Percentiles rank a stretch among this genome's conserved stretches.
These are phyloP conservation scores for Tolypocladium tundrense DNA, from an alignment of 2,329 filamentous ascomycete species.

Conservation along the genomic window DNA sequence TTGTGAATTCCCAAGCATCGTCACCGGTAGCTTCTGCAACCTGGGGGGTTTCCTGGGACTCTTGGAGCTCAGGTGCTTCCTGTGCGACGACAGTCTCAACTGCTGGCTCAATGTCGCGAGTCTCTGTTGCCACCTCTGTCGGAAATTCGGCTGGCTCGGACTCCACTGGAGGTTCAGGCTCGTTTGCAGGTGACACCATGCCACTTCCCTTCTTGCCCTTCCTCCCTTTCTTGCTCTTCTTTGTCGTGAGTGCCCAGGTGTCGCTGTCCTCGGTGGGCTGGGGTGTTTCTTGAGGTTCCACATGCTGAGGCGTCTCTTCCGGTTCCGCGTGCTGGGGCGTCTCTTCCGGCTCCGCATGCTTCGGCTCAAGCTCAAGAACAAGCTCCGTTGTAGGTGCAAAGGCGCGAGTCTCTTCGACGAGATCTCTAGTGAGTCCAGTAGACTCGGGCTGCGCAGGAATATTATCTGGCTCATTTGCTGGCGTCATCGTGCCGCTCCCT, in stretches of 20 bases:
- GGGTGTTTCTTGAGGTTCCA: background rate
- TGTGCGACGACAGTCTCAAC: background rate
- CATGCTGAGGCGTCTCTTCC: background rate
- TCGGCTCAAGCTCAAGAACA: background rate
- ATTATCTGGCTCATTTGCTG: too few relatives aligned
- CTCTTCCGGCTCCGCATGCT: background rate
- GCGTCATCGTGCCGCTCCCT: slow-evolving; percentile 1
- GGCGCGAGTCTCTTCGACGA: background rate
- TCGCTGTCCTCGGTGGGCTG: background rate
- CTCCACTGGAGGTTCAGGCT: background rate
- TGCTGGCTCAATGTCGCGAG: background rate
- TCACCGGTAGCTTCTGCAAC: slow-evolving; percentile 1
- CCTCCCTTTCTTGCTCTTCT: slow-evolving; percentile 3
- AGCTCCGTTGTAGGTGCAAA: background rate
- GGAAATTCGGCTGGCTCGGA: background rate
- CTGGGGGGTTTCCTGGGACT: slow-evolving; percentile 1
- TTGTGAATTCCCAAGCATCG: slow-evolving; percentile 19
- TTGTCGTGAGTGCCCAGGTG: background rate
- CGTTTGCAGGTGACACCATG: background rate
- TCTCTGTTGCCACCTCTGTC: background rate
- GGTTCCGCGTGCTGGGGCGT: background rate
- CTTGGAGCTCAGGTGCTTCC: background rate
- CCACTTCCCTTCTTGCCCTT: slow-evolving; percentile 1
- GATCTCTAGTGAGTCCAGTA: background rate
- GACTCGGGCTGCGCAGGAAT: background rate